Percentiles rank a stretch among this genome's conserved stretches.
Conservation (phyloP, 1,284 basidiomycete species). For the Pterulicium gracile region DNA sequence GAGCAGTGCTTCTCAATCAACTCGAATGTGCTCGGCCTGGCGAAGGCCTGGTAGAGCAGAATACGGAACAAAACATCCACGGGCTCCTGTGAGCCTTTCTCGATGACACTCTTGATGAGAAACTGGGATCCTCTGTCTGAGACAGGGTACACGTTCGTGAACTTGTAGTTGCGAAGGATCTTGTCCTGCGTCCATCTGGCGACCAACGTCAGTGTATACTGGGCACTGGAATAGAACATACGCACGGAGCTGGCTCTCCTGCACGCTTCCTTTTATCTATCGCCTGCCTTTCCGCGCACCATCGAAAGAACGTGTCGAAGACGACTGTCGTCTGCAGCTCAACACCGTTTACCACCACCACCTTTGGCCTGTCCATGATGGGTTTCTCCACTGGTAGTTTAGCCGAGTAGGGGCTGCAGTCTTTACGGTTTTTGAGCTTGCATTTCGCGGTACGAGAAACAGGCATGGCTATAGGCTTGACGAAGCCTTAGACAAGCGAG, state of each 20-base stretch:
- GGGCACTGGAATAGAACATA: constrained; percentile 9
- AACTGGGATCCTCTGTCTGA: constrained; percentile 51
- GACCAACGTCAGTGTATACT: constrained; percentile 7
- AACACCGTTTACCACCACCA: constrained; percentile 22
- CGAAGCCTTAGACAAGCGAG: too few relatives aligned
- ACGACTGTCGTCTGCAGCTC: constrained; percentile 32
- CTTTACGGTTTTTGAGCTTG: too few relatives aligned
- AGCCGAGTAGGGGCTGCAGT: too few relatives aligned
- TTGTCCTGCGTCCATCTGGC: constrained; percentile 46
- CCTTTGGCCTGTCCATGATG: not conserved
- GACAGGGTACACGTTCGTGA: constrained; percentile 55
- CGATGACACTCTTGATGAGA: constrained; percentile 46
- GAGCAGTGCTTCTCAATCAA: constrained; percentile 35
- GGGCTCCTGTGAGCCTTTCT: constrained; percentile 43
- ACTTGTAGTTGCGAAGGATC: constrained; percentile 35
- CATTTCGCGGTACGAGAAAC: too few relatives aligned
- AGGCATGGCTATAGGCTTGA: too few relatives aligned
- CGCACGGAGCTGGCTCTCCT: constrained; percentile 39
- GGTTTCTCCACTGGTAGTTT: too few relatives aligned
- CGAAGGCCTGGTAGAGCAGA: constrained; percentile 50
- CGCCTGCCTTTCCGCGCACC: constrained; percentile 42
- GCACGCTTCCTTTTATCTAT: constrained; percentile 42
- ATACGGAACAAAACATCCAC: constrained; percentile 50
- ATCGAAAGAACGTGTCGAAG: constrained; percentile 50
- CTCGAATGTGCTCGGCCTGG: constrained; percentile 49